Evolutionary conservation across 1,284 basidiomycete genomes (phyloP).

Genomic region (Trametes polyzona): DNA sequence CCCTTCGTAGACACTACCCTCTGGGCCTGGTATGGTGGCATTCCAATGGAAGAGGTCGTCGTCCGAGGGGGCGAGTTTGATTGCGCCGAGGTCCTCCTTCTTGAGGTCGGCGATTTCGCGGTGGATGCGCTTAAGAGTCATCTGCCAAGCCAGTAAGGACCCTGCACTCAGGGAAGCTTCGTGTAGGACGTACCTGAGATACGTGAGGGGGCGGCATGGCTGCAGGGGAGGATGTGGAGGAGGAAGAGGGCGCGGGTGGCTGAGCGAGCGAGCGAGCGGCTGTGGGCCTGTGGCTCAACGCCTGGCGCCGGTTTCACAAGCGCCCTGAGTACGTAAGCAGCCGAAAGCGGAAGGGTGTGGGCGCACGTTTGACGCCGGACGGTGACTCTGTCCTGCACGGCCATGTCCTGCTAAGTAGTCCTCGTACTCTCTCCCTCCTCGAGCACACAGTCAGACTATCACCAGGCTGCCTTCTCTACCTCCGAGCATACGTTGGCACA

Average conservation of each 20-base stretch:
- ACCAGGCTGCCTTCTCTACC: conserved; percentile 9
- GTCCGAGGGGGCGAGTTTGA: conserved; percentile 68
- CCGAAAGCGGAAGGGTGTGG: neutral
- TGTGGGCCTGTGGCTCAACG: neutral
- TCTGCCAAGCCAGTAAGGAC: conserved; percentile 45
- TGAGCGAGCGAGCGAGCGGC: neutral
- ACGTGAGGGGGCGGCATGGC: conserved; percentile 8
- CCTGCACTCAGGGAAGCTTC: neutral
- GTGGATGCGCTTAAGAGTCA: conserved; percentile 86
- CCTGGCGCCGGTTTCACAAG: no score
- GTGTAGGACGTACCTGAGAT: neutral
- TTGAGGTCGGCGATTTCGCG: conserved; percentile 84
- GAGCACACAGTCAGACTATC: neutral
- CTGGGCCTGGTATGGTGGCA: conserved; percentile 75
- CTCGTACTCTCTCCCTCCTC: neutral
- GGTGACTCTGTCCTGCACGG: neutral
- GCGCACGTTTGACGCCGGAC: neutral
- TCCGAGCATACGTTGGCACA: conserved; percentile 11
- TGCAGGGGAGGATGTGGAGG: neutral
- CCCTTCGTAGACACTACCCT: conserved; percentile 87
- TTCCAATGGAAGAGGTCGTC: conserved; percentile 56
- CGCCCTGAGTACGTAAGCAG: conserved; percentile 1
- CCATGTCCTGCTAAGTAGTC: conserved; percentile 12
- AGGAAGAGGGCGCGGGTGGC: neutral
- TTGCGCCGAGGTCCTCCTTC: conserved; percentile 80